These are phyloP conservation scores for Hymenoscyphus scutula DNA, from an alignment of 2,329 filamentous ascomycete genomes.

Conservation along the genomic window DNA sequence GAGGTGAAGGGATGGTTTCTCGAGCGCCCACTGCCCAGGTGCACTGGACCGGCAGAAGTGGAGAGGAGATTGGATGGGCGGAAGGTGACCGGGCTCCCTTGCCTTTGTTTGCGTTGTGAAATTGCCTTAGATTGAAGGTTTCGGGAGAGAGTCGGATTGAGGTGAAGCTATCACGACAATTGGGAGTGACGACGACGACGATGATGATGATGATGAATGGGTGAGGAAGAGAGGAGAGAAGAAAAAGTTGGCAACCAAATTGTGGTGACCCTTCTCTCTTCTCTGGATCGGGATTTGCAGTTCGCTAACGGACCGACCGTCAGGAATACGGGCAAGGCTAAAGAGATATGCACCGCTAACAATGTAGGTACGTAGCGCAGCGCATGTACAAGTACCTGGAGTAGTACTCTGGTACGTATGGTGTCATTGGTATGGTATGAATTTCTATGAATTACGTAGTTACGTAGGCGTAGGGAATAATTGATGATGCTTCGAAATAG, in stretches of 20 bases:
- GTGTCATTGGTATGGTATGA: no score
- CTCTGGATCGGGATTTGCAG: not conserved
- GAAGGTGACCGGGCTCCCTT: not conserved
- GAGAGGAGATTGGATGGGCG: not conserved
- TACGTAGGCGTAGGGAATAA: no score
- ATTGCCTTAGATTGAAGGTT: not conserved
- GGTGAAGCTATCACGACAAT: constrained; percentile 1
- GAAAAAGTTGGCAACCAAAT: constrained; percentile 1
- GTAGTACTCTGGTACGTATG: no score
- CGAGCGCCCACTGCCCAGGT: not conserved
- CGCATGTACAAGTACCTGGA: no score
- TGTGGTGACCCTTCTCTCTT: not conserved
- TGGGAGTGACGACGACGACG: not conserved
- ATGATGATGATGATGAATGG: not conserved
- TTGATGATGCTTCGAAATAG: no score
- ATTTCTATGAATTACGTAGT: no score
- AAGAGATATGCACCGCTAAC: no score
- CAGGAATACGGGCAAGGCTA: no score
- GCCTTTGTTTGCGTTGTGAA: not conserved
- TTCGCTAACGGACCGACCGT: not conserved
- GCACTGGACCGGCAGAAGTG: not conserved
- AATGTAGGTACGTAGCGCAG: no score
- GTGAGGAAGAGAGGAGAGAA: not conserved
- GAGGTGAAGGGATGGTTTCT: not conserved
- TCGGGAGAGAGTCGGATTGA: not conserved